phyloP scores from a whole-genome alignment of 208 protist species.

The Trypanosoma melophagium region DNA sequence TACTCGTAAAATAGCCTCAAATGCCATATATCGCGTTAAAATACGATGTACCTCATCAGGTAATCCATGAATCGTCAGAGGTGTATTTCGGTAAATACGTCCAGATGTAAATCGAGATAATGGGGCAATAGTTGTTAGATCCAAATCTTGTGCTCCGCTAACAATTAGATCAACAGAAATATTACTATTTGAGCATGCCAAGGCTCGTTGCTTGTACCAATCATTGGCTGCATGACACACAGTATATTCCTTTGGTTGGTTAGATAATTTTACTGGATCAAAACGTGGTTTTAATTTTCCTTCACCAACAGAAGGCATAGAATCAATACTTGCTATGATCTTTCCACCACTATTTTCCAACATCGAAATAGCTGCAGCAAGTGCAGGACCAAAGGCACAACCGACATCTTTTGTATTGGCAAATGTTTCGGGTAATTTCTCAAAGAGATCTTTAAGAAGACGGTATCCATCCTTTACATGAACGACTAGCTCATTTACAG shows the following conservation, averaged over 20 bases:
- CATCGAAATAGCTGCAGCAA: slow-evolving; percentile 89
- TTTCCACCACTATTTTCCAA: slow-evolving; percentile 91
- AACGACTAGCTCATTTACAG: slow-evolving; percentile 72
- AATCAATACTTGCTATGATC: slow-evolving; percentile 84
- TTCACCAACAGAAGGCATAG: slow-evolving; percentile 87
- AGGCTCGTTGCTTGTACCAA: slow-evolving; percentile 95
- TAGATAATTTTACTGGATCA: slow-evolving; percentile 71
- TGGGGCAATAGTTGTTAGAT: slow-evolving; percentile 91
- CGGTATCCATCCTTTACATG: slow-evolving; percentile 73
- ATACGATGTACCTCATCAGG: slow-evolving; percentile 65
- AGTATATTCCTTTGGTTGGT: slow-evolving; percentile 85
- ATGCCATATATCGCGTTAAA: slow-evolving; percentile 88
- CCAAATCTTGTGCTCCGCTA: slow-evolving; percentile 65
- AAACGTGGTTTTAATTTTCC: slow-evolving; percentile 88
- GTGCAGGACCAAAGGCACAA: slow-evolving; percentile 90
- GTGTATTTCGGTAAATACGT: slow-evolving; percentile 58
- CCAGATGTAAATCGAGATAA: slow-evolving; percentile 81
- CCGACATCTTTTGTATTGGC: slow-evolving; percentile 79
- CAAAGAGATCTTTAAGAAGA: slow-evolving; percentile 66
- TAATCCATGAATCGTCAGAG: slow-evolving; percentile 62
- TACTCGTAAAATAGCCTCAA: slow-evolving; percentile 97
- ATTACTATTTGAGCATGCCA: slow-evolving; percentile 89
- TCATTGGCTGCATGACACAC: slow-evolving; percentile 85
- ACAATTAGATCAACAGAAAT: slow-evolving; percentile 94
- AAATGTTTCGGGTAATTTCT: slow-evolving; percentile 69